Evolutionary conservation across 2,329 filamentous ascomycete genomes (phyloP).

Genomic region (Fusarium algeriense): DNA sequence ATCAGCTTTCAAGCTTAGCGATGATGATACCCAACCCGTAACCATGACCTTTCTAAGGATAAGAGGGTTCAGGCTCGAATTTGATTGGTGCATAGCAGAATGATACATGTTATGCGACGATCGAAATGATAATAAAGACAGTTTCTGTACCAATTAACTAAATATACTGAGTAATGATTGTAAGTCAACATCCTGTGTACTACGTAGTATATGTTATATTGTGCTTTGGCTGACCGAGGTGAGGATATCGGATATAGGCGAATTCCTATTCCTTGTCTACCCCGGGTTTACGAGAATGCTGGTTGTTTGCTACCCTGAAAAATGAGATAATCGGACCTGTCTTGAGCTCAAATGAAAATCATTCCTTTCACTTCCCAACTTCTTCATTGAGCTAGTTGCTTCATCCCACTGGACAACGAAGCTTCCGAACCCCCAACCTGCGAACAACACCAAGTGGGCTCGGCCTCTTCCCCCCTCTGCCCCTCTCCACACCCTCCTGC

Average conservation of each 20-base stretch:
- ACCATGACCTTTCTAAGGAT: neutral
- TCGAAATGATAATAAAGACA: neutral
- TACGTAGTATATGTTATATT: no score
- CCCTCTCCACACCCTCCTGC: constrained; percentile 32
- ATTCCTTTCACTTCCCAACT: neutral
- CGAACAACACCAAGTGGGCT: constrained; percentile 23
- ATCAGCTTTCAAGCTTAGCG: no score
- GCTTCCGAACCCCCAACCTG: constrained; percentile 25
- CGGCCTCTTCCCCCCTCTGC: neutral
- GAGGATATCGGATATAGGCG: neutral
- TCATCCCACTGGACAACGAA: neutral
- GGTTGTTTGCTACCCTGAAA: constrained; percentile 3
- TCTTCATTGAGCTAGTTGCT: constrained; percentile 19
- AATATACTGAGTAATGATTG: no score
- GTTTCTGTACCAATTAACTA: neutral
- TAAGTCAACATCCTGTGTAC: no score
- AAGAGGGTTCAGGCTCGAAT: neutral
- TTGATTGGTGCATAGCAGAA: neutral
- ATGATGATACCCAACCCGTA: neutral
- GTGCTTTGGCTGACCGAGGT: neutral
- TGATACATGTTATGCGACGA: neutral
- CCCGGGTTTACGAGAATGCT: constrained; percentile 12
- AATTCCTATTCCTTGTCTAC: constrained; percentile 5
- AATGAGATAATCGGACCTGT: constrained; percentile 5
- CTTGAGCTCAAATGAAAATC: neutral